These are phyloP conservation scores for Kodamaea kaohsiungensis DNA, from an alignment of 805 yeast genomes.

Conservation along the genomic window DNA sequence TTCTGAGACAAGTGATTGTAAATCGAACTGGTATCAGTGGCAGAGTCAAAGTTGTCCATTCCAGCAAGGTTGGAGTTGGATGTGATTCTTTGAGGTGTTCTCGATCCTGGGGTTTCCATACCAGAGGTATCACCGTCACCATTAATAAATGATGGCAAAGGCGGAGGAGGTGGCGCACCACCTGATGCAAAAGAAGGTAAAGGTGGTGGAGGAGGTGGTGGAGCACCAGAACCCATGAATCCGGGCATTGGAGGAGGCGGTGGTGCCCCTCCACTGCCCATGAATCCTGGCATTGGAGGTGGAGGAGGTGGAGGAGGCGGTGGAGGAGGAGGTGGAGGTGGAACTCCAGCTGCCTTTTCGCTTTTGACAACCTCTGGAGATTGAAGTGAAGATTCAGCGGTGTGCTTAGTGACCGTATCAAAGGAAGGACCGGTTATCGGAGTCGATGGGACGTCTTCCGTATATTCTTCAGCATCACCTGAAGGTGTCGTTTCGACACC, in stretches of 20 bases:
- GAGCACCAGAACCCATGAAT: conserved; percentile 8
- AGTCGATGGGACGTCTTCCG: not conserved
- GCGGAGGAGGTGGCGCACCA: conserved; percentile 26
- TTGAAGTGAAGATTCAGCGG: not conserved
- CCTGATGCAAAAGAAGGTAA: conserved; percentile 15
- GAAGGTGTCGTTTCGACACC: not conserved
- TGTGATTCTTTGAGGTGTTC: conserved; percentile 1
- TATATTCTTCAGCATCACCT: not conserved
- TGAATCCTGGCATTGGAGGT: conserved; percentile 2
- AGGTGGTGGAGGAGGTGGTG: conserved; percentile 23
- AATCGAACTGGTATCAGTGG: not conserved
- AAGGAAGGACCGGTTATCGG: not conserved
- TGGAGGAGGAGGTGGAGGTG: conserved; percentile 11
- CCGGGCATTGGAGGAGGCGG: conserved; percentile 21
- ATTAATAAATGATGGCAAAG: conserved; percentile 17
- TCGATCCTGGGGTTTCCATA: conserved; percentile 1
- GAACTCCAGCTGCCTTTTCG: conserved; percentile 1
- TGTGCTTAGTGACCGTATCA: not conserved
- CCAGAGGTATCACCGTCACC: not conserved
- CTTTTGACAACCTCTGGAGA: not conserved
- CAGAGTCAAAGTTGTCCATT: not conserved
- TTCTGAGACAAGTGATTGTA: conserved; percentile 2
- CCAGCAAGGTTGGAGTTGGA: conserved; percentile 1
- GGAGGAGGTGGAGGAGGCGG: conserved; percentile 22
- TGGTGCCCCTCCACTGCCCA: conserved; percentile 18